A percentile compares a stretch with the other conserved stretches of the same genome.
Conservation (phyloP, 1,284 basidiomycete species). For the Ustilago curta region DNA sequence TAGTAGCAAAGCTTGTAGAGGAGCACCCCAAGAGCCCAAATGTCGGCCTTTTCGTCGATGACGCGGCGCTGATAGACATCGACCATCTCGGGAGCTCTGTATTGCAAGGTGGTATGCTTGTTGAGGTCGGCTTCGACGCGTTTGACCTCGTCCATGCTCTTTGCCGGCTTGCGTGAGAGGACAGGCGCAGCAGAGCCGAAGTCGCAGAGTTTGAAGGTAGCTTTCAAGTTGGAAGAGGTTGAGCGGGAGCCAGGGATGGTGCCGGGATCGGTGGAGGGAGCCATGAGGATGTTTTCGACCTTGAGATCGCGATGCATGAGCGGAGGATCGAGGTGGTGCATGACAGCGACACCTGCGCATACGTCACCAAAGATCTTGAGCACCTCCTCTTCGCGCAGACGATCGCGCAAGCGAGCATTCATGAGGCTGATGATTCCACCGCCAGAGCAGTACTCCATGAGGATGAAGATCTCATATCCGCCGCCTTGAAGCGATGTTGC, state of each 20-base stretch:
- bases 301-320: conserved; percentile 97
- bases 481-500: conserved; percentile 74
- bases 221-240: conserved; percentile 71
- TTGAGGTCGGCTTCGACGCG: conserved; percentile 91
- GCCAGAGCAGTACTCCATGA: conserved; percentile 94
- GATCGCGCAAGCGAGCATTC: conserved; percentile 92
- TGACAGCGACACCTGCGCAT: conserved; percentile 71
- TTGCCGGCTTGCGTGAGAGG: conserved; percentile 53
- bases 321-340: conserved; percentile 91
- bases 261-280: conserved; percentile 51
- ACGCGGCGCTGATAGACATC: conserved; percentile 85
- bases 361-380: conserved; percentile 84
- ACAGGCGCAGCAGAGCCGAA: conserved; percentile 89
- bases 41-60: conserved; percentile 88
- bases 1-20: conserved; percentile 94
- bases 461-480: conserved; percentile 92
- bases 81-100: conserved; percentile 97
- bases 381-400: conserved; percentile 93
- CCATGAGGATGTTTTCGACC: conserved; percentile 89
- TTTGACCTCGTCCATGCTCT: conserved; percentile 73
- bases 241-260: conserved; percentile 64
- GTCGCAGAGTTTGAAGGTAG: conserved; percentile 92
- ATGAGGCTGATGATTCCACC: conserved; percentile 99
- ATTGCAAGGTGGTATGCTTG: conserved; percentile 92
- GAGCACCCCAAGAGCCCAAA: conserved; percentile 82